A percentile compares a stretch with the other conserved stretches of the same genome.
phyloP scores from a whole-genome alignment of 805 yeast species.

The Candida morakotiae region DNA sequence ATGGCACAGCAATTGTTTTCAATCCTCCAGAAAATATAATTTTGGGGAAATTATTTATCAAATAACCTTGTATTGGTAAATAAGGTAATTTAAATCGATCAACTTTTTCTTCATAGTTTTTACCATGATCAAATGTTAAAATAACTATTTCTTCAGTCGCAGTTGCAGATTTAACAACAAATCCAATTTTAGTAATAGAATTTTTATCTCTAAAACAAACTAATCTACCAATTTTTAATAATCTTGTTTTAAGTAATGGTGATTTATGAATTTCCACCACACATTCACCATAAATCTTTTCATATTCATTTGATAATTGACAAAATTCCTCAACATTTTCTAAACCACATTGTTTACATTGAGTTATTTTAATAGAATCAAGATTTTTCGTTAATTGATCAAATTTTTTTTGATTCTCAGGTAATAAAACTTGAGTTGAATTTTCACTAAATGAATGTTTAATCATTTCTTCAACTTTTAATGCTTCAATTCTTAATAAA shows the following conservation, averaged over 20 bases:
- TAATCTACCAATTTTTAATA: slow-evolving; percentile 52
- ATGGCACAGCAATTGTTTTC: slow-evolving; percentile 37
- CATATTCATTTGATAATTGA: slow-evolving; percentile 43
- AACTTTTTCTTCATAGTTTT: slow-evolving; percentile 20
- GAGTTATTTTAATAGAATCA: slow-evolving; percentile 27
- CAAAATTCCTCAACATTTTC: slow-evolving; percentile 44
- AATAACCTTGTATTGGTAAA: slow-evolving; percentile 30
- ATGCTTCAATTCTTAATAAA: slow-evolving; percentile 85
- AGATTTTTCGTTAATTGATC: slow-evolving; percentile 49
- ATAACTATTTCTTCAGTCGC: slow-evolving; percentile 30
- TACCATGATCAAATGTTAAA: slow-evolving; percentile 45
- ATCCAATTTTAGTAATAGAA: slow-evolving; percentile 45
- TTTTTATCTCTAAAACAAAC: slow-evolving; percentile 52
- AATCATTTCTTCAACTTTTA: slow-evolving; percentile 97
- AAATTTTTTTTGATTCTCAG: slow-evolving; percentile 75
- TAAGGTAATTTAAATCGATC: slow-evolving; percentile 29
- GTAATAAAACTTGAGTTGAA: slow-evolving; percentile 75
- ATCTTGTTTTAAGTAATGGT: slow-evolving; percentile 42
- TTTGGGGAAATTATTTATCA: slow-evolving; percentile 29
- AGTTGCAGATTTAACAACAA: slow-evolving; percentile 44
- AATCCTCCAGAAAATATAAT: slow-evolving; percentile 32
- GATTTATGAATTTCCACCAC: slow-evolving; percentile 45
- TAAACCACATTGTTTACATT: slow-evolving; percentile 33
- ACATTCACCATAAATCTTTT: slow-evolving; percentile 40
- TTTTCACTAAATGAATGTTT: slow-evolving; percentile 94